phyloP scores from a whole-genome alignment of 768 basidiomycete genomes.

The Postia placenta region DNA sequence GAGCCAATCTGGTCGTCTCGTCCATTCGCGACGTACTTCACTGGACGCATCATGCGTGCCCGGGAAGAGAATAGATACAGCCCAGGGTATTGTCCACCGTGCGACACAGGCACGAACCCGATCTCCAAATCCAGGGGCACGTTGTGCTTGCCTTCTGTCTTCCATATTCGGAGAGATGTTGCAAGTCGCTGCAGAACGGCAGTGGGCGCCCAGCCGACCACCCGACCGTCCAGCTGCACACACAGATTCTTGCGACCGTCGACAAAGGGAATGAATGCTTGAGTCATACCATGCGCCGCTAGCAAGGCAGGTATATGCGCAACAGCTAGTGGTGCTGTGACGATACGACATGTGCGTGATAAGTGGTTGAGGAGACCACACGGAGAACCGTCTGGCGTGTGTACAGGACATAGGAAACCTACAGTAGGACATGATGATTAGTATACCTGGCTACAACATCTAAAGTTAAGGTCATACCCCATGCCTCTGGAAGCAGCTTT shows the following conservation, averaged over 20 bases:
- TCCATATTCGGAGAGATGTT: slow-evolving; percentile 85
- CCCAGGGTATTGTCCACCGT: slow-evolving; percentile 96
- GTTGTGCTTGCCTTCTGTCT: slow-evolving; percentile 78
- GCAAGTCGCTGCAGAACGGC: slow-evolving; percentile 73
- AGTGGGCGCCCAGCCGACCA: slow-evolving; percentile 90
- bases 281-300: slow-evolving; percentile 89
- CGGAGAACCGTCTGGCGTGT: slow-evolving; percentile 96
- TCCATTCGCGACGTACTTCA: slow-evolving; percentile 84
- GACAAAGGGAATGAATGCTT: slow-evolving; percentile 71
- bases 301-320: slow-evolving; percentile 80
- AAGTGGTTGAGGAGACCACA: slow-evolving; percentile 98
- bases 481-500: slow-evolving; percentile 94
- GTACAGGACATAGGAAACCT: slow-evolving; percentile 98
- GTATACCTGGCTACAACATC: not conserved
- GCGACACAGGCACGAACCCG: slow-evolving; percentile 76
- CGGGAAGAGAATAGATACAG: slow-evolving; percentile 85
- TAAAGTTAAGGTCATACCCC: slow-evolving; percentile 55
- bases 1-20: slow-evolving; percentile 87
- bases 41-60: slow-evolving; percentile 97
- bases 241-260: slow-evolving; percentile 80
- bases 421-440: slow-evolving; percentile 6
- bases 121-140: slow-evolving; percentile 94
- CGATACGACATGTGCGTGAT: slow-evolving; percentile 87
- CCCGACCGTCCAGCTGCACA: slow-evolving; percentile 90
- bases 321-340: slow-evolving; percentile 70